Conservation (phyloP, 1,284 basidiomycete species). For the Phenoliferia sp. region DNA sequence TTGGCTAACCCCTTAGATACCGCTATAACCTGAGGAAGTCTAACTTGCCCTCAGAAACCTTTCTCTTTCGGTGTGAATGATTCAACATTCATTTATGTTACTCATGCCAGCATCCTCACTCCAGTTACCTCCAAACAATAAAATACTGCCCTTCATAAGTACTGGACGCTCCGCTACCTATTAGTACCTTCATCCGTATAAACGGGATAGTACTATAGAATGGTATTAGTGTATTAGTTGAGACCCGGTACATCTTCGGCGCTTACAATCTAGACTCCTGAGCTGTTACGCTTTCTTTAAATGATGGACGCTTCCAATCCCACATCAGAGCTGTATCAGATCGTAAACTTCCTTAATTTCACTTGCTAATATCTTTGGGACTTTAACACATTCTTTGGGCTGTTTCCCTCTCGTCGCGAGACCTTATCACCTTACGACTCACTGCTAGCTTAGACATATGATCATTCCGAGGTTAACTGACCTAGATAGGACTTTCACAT, state of each 20-base stretch:
- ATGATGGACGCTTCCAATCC: constrained; percentile 33
- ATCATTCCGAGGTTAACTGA: constrained; percentile 36
- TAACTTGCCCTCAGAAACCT: constrained; percentile 22
- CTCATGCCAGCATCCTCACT: constrained; percentile 16
- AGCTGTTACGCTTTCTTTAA: constrained; percentile 40
- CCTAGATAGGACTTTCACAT: constrained; percentile 34
- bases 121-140: constrained; percentile 17
- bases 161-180: constrained; percentile 14
- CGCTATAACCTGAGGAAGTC: constrained; percentile 20
- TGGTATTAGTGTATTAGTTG: constrained; percentile 16
- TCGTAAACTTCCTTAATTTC: constrained; percentile 37
- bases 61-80: constrained; percentile 22
- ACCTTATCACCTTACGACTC: constrained; percentile 38
- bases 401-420: constrained; percentile 36
- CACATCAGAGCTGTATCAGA: constrained; percentile 35
- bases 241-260: constrained; percentile 17
- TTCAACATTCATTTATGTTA: constrained; percentile 17
- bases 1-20: constrained; percentile 21
- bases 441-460: constrained; percentile 29
- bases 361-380: constrained; percentile 36
- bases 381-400: constrained; percentile 36
- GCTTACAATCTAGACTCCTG: constrained; percentile 19
- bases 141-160: constrained; percentile 15
- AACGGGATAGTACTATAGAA: constrained; percentile 5
- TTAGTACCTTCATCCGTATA: constrained; percentile 3